phyloP scores from a whole-genome alignment of 768 basidiomycete genomes.

The Naganishia antarctica region DNA sequence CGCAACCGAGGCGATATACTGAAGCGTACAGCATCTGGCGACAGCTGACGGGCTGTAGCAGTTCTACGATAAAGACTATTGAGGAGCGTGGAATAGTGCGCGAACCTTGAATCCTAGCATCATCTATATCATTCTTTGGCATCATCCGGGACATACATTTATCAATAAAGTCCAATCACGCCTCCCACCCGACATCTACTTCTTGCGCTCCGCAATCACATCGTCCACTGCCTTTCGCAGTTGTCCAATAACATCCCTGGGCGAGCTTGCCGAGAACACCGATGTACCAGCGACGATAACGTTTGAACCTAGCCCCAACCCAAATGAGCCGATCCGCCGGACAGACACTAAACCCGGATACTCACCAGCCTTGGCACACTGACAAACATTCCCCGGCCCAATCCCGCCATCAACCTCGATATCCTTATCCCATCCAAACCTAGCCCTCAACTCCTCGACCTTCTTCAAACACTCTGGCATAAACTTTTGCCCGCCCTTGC shows the following conservation, averaged over 20 bases:
- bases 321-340: background rate
- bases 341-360: background rate
- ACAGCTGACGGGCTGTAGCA: too few relatives aligned
- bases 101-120: too few relatives aligned
- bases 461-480: constrained; percentile 87
- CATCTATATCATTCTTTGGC: too few relatives aligned
- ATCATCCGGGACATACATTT: too few relatives aligned
- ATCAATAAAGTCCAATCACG: too few relatives aligned
- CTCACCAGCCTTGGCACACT: constrained; percentile 82
- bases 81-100: too few relatives aligned
- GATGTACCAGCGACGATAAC: constrained; percentile 98
- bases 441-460: constrained; percentile 77
- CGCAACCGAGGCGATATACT: too few relatives aligned
- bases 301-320: constrained; percentile 71
- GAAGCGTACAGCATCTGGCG: too few relatives aligned
- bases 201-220: constrained; percentile 41
- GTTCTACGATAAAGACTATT: too few relatives aligned
- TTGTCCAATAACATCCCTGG: constrained; percentile 67
- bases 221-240: constrained; percentile 67
- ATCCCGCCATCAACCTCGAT: constrained; percentile 99
- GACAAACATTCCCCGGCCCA: constrained; percentile 79
- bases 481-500: constrained; percentile 94
- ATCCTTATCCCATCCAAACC: constrained; percentile 81
- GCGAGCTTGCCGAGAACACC: constrained; percentile 75
- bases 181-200: background rate